Base-by-base conservation (phyloP, 1,284 basidiomycete species). In the Hypsizygus ulmarius region DNA sequence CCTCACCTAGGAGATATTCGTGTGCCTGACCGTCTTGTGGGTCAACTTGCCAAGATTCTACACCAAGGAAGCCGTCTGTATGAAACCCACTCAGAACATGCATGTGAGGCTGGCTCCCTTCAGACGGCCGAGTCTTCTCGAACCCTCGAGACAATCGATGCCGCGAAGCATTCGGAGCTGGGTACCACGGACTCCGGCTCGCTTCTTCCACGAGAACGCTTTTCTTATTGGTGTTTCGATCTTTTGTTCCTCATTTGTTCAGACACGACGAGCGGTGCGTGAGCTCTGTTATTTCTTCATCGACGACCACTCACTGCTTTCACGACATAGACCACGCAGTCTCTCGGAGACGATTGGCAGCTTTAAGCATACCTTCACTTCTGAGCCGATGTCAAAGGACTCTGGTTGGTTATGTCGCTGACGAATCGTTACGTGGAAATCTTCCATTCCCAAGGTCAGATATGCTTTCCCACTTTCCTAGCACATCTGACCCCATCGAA, bases 181-280 rank as follows among this genome's bases (percentile, higher is more conserved):
- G 88, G 90, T 2, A 87, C 77, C 25, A 90, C 88, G 1, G 76
- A 79, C 38, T 69, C 69, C 19, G 77, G 78, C 1, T 63, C 69
- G 10, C 67, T 82, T 18, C 69, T 87, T 33, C 81, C 86, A 0
- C 75, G 90, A 39, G 94, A 98, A 65, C 74, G 87, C 7, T 93
- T 94, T 61, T 86, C 89, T 6, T 97, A 93, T 68, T 97, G 94
- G 93, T 93, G 90, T 57, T 88, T 97, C 52, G 93, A 97, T 59
- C 68, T 96, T 18, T 66, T 98, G 12, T 93, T 97, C 64, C 64
- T 88, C 53, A 75, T 90, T 18, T 93, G 88, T 58, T 85, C 85
- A 0, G 71, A 82, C 55, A 69, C 72, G 0, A 78, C 77, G 0
- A 73, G 73, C 67, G 84, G 88, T 87, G 50, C 30, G 70, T 57